These are phyloP conservation scores for Sclerotinia subarctica DNA, from an alignment of 2,329 filamentous ascomycete species.

Conservation along the genomic window DNA sequence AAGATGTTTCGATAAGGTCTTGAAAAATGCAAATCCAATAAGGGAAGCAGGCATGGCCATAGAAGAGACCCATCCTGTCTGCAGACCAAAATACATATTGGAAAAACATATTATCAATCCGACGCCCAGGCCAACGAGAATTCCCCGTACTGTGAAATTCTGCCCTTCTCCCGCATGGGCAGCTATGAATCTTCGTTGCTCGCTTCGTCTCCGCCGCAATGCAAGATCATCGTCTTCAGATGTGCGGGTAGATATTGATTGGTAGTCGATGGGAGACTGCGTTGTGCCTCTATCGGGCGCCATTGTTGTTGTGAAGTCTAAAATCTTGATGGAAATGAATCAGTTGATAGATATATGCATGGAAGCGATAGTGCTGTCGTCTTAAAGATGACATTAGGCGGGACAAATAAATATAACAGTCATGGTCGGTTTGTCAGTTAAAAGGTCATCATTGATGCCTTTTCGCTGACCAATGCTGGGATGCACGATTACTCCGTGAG, in stretches of 20 bases:
- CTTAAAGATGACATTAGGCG: not conserved
- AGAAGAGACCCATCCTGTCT: constrained; percentile 75
- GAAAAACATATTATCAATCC: constrained; percentile 92
- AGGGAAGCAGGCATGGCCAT: constrained; percentile 97
- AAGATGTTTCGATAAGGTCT: constrained; percentile 68
- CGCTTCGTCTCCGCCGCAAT: constrained; percentile 31
- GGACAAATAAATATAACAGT: not conserved
- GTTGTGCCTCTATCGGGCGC: constrained; percentile 31
- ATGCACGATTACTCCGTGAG: not conserved
- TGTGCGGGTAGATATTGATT: constrained; percentile 30
- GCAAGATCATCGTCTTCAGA: constrained; percentile 18
- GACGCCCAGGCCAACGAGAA: constrained; percentile 76
- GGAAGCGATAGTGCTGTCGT: not conserved
- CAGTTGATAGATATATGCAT: not conserved
- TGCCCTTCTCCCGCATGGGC: constrained; percentile 42
- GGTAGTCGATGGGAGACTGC: constrained; percentile 26
- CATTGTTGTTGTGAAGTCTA: constrained; percentile 23
- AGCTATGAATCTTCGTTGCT: constrained; percentile 34
- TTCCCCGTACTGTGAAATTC: constrained; percentile 81
- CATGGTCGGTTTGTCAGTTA: not conserved
- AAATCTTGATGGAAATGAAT: not conserved
- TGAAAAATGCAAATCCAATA: constrained; percentile 93
- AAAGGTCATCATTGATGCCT: not conserved
- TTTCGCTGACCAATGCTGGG: constrained; percentile 17
- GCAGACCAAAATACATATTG: constrained; percentile 98